Percentiles rank a stretch among this genome's conserved stretches.
These are phyloP conservation scores for Parietaria judaica DNA, from an alignment of 306 rosid species.

Conservation along the genomic window DNA sequence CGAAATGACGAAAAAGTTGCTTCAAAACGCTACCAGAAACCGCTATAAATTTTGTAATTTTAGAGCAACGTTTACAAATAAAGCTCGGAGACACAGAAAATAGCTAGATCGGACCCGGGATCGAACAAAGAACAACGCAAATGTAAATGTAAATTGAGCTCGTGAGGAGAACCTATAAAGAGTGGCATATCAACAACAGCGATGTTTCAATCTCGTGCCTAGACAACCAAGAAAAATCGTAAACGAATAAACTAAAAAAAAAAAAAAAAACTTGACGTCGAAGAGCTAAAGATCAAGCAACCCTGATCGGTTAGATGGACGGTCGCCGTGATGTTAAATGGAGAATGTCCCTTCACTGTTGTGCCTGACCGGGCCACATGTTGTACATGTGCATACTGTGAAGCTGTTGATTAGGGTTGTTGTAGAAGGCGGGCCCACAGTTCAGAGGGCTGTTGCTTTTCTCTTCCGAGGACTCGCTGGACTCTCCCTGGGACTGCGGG, in stretches of 20 bases:
- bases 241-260: slow-evolving; percentile 9
- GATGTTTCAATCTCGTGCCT: slow-evolving; percentile 15
- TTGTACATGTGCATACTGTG: slow-evolving; percentile 38
- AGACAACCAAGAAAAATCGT: slow-evolving; percentile 7
- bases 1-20: no score
- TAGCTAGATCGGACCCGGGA: no score
- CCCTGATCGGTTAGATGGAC: slow-evolving; percentile 27
- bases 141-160: slow-evolving; percentile 20
- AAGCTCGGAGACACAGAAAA: no score
- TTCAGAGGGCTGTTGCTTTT: slow-evolving; percentile 45
- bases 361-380: slow-evolving; percentile 63
- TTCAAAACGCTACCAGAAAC: no score
- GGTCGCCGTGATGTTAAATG: slow-evolving; percentile 17
- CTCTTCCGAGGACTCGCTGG: slow-evolving; percentile 65
- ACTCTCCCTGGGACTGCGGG: slow-evolving; percentile 53
- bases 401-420: slow-evolving; percentile 37
- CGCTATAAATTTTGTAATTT: no score
- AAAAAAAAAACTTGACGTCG: slow-evolving; percentile 12
- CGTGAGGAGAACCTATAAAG: slow-evolving; percentile 21
- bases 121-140: neutral
- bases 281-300: slow-evolving; percentile 18
- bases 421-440: slow-evolving; percentile 40
- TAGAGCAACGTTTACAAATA: no score
- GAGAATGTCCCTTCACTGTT: slow-evolving; percentile 39
- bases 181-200: slow-evolving; percentile 32